Conservation (phyloP, 1,284 basidiomycete genomes). For the Ceratobasidium sp. region DNA sequence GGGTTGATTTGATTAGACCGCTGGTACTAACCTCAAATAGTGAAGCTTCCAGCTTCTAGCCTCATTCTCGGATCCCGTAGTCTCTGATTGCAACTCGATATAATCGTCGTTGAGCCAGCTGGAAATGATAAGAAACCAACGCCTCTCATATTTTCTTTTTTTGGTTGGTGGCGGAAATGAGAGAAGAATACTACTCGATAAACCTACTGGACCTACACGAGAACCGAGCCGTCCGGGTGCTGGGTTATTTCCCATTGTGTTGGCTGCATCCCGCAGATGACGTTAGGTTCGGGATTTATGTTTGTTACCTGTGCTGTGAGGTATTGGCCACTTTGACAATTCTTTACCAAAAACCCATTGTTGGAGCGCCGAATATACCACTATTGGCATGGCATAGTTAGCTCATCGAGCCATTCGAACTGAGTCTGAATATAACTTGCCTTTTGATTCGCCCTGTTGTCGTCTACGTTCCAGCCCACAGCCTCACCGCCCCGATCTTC, state of each 20-base stretch:
- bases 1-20: not conserved
- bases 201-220: no score
- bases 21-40: not conserved
- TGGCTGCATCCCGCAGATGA: no score
- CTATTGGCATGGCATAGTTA: not conserved
- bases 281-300: no score
- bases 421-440: not conserved
- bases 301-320: no score
- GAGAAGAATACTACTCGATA: no score
- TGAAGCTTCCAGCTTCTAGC: not conserved
- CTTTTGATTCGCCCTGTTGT: not conserved
- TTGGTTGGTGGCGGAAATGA: no score
- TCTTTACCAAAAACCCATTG: not conserved
- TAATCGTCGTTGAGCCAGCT: no score
- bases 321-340: not conserved
- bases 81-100: not conserved
- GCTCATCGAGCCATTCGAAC: not conserved
- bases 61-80: no score
- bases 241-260: no score
- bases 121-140: no score
- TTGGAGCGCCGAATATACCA: not conserved
- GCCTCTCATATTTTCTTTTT: no score
- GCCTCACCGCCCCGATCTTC: not conserved
- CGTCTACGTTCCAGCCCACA: not conserved
- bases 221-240: no score